A percentile compares a stretch with the other conserved stretches of the same genome.
Evolutionary conservation across 257 asterid genomes (phyloP).

Genomic region (Penstemon eatonii): DNA sequence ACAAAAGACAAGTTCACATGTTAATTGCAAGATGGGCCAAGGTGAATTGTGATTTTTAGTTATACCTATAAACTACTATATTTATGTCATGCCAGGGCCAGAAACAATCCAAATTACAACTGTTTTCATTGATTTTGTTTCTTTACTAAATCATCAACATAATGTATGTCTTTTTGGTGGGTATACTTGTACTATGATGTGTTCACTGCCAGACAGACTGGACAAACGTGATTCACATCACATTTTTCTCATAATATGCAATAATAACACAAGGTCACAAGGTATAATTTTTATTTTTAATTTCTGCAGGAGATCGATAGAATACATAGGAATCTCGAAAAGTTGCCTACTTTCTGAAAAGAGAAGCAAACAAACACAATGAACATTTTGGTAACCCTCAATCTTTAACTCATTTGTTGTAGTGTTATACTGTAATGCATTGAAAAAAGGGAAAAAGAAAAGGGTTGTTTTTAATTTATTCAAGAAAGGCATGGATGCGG

Average conservation of each 20-base stretch:
- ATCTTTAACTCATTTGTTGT: slow-evolving; percentile 15
- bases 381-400: background rate
- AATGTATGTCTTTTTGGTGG: slow-evolving; percentile 48
- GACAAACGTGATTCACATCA: slow-evolving; percentile 37
- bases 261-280: slow-evolving; percentile 18
- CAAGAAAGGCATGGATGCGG: slow-evolving; percentile 76
- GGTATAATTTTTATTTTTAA: slow-evolving; percentile 1
- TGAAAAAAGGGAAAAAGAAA: slow-evolving; percentile 18
- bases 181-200: slow-evolving; percentile 17
- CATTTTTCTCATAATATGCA: slow-evolving; percentile 31
- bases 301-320: slow-evolving; percentile 55
- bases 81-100: slow-evolving; percentile 33
- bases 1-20: slow-evolving; percentile 29
- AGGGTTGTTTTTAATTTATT: slow-evolving; percentile 34
- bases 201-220: slow-evolving; percentile 38
- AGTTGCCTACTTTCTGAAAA: slow-evolving; percentile 46
- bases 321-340: slow-evolving; percentile 43
- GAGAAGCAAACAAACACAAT: slow-evolving; percentile 35
- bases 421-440: slow-evolving; percentile 48
- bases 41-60: slow-evolving; percentile 10
- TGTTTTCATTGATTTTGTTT: slow-evolving; percentile 33
- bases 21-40: slow-evolving; percentile 16
- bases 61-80: background rate
- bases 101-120: slow-evolving; percentile 16
- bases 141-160: slow-evolving; percentile 31